Evolutionary conservation across 2,329 filamentous ascomycete genomes (phyloP), one percentile per base, ranked within the genome.

Genomic region (Camptophora hylomeconis): DNA sequence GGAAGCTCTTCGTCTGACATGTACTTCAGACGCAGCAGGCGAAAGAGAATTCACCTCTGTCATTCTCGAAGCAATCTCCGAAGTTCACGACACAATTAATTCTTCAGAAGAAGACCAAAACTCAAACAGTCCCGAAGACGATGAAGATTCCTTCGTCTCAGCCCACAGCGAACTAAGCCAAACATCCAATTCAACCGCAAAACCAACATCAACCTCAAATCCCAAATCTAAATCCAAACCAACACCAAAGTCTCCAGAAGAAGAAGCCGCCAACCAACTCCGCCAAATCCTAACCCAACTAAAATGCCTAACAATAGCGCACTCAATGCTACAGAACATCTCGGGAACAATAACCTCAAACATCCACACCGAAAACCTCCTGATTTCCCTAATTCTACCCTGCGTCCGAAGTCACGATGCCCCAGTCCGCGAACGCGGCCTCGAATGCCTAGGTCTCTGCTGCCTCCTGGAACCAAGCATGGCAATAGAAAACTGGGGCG

Each of bases 251-350:
- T 36, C 37, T 5, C 37, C 31, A 13, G 36, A 39, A 36, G 38
- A 44, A 26, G 67, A 72, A 29, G 68, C 72, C 41, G 64, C 65
- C 25, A 92, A 86, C 58, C 82, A 80, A 1, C 73, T 94, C 41
- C 76, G 73, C 41, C 84, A 94, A 56, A 89, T 94, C 49, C 75
- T 94, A 62, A 80, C 95, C 52, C 95, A 95, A 61, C 86, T 94
- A 72, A 95, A 95, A 58, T 95, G 89, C 53, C 67, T 98, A 37
- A 81, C 94, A 50, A 94, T 98, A 42, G 86, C 92, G 15, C 83
- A 94, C 54, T 95, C 84, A 63, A 93, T 95, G 80, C 68, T 98
- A 28, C 76, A 92, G 49, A 93, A 95, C 48, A 82, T 98, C 7
- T 69, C 80, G 30, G 82, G 83, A 36, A 80, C 80, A 46, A 63